phyloP scores from a whole-genome alignment of 2,329 filamentous ascomycete species.

The Colletotrichum sp. region DNA sequence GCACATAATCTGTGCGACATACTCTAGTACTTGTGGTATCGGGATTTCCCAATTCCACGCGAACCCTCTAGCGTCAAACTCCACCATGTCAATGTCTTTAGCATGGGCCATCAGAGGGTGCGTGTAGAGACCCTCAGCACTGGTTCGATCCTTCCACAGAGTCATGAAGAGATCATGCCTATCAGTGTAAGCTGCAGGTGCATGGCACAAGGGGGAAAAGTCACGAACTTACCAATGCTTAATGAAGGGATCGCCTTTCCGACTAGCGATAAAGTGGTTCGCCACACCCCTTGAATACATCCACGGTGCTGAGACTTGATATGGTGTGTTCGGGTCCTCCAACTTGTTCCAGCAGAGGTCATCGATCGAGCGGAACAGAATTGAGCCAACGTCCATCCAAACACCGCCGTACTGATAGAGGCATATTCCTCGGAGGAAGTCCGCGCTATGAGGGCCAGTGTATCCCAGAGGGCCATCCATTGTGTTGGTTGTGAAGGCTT shows the following conservation, averaged over 20 bases:
- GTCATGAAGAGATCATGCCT: slow-evolving; percentile 39
- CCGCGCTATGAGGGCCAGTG: slow-evolving; percentile 41
- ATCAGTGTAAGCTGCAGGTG: not conserved
- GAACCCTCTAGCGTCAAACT: slow-evolving; percentile 23
- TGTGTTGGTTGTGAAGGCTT: slow-evolving; percentile 31
- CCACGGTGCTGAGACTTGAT: slow-evolving; percentile 30
- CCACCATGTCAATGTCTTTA: slow-evolving; percentile 27
- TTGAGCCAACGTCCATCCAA: slow-evolving; percentile 44
- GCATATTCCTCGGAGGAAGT: slow-evolving; percentile 45
- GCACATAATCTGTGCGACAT: slow-evolving; percentile 41
- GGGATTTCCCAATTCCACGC: slow-evolving; percentile 37
- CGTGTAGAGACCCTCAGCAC: slow-evolving; percentile 26
- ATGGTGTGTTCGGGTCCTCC: slow-evolving; percentile 34
- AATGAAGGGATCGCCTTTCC: slow-evolving; percentile 44
- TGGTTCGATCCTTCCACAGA: slow-evolving; percentile 31
- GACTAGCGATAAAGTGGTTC: slow-evolving; percentile 38
- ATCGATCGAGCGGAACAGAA: slow-evolving; percentile 41
- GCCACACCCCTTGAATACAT: slow-evolving; percentile 23
- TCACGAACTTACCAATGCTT: slow-evolving; percentile 28
- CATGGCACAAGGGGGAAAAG: not conserved
- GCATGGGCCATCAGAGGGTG: slow-evolving; percentile 32
- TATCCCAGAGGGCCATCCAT: slow-evolving; percentile 42
- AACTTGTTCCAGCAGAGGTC: slow-evolving; percentile 41
- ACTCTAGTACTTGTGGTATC: slow-evolving; percentile 35
- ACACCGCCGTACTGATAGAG: slow-evolving; percentile 42